These are phyloP conservation scores for Rosa multiflora DNA, from an alignment of 306 rosid genomes.

Conservation along the genomic window DNA sequence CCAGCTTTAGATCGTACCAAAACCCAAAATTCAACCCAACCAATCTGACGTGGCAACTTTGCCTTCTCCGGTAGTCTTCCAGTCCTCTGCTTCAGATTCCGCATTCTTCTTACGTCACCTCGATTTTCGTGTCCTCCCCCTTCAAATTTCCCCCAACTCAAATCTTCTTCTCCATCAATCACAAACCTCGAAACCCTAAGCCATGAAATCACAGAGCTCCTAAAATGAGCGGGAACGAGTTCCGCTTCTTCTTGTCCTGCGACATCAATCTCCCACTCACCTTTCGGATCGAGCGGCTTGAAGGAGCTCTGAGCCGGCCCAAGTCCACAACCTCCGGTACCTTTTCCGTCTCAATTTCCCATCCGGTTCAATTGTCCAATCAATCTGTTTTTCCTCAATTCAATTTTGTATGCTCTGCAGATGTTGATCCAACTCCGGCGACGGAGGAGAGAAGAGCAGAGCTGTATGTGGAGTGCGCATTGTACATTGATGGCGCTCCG, in stretches of 20 bases:
- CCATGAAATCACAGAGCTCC: slow-evolving; percentile 5
- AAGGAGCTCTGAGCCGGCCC: slow-evolving; percentile 61
- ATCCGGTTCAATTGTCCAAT: not conserved
- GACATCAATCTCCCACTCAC: slow-evolving; percentile 91
- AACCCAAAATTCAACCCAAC: not conserved
- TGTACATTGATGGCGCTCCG: slow-evolving; percentile 87
- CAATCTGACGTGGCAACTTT: slow-evolving; percentile 1
- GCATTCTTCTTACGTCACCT: not conserved
- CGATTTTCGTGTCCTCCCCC: not conserved
- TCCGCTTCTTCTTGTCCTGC: slow-evolving; percentile 94
- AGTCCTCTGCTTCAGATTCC: not conserved
- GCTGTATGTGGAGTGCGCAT: slow-evolving; percentile 83
- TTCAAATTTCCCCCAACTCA: not conserved
- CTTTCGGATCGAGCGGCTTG: slow-evolving; percentile 74
- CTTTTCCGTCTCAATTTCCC: not conserved
- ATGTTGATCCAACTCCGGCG: slow-evolving; percentile 44
- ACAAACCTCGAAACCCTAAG: not conserved
- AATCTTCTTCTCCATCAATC: not conserved
- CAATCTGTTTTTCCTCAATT: slow-evolving; percentile 7
- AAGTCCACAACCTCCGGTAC: slow-evolving; percentile 55
- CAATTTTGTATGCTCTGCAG: slow-evolving; percentile 31
- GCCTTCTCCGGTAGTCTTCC: not conserved
- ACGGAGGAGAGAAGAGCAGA: slow-evolving; percentile 67
- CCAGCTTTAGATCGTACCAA: too few relatives aligned
- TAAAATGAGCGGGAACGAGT: slow-evolving; percentile 78